Base-by-base conservation (phyloP, 352 stramenopile genomes). In the Phytopythium cucurbitacearum region DNA sequence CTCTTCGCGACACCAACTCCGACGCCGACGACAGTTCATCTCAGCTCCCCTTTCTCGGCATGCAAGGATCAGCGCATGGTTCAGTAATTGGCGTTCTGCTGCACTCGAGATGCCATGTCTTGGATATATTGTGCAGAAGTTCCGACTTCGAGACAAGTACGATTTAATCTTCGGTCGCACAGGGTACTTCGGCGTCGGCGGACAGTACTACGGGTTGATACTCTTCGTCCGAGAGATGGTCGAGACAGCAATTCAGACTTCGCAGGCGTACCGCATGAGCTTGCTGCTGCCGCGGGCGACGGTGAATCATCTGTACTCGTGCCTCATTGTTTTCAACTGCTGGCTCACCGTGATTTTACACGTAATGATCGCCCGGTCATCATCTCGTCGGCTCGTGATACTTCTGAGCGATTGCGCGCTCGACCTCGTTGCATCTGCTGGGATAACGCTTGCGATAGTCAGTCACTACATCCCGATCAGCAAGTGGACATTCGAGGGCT, bases 341-440 rank as follows among this genome's bases (percentile, higher is more conserved):
- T 53, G 48, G 15, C 15, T 43, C 15, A 53, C 48, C 4, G 36
- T 32, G n/a, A 33, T 45, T 8, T 6, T 53, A 0, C 69, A 71
- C 11, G 50, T 57, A 5, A 35, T 68, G 34, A 64, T 64, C 12
- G 42, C 50, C 1, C 41, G 58, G 4, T 8, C 16, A 36, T 12
- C 8, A 16, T 16, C 8, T 3, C 28, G 21, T 7, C 35, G 63
- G 64, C 15, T 69, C 46, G 41, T 42, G 0, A 62, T 44, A n/a
- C 57, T 72, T 9, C 37, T 59, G 8, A 36, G 59, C 44, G 64
- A 72, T 35, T 59, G 57, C 13, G 12, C 53, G 1, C 39, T 72
- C 0, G 64, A 72, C 7, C 53, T 72, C 4, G 46, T 72, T 9
- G 10, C 57, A 4, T 58, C 33, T n/a, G 67, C 47, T 15, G 56